phyloP scores from a whole-genome alignment of 2,329 filamentous ascomycete species.

The Pseudocercospora cruenta region DNA sequence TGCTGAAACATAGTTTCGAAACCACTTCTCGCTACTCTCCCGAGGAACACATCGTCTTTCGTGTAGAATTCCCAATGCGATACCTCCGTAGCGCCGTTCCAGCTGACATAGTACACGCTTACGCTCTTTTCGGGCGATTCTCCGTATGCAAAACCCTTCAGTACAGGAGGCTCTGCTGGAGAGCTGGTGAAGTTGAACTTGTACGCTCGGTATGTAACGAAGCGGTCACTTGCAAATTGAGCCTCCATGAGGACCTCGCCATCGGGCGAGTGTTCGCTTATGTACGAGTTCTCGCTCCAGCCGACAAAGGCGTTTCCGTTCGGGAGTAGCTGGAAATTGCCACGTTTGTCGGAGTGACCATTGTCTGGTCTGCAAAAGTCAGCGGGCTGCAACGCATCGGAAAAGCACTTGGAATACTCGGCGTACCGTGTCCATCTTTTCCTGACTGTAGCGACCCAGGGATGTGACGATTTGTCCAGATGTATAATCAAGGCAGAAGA shows the following conservation, averaged over 20 bases:
- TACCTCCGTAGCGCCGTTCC: conserved; percentile 46
- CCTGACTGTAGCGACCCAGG: conserved; percentile 7
- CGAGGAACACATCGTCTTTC: conserved; percentile 16
- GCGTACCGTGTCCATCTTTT: conserved; percentile 27
- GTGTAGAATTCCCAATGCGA: conserved; percentile 38
- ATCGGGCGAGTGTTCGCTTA: conserved; percentile 14
- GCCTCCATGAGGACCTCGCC: conserved; percentile 34
- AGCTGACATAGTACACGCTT: conserved; percentile 35
- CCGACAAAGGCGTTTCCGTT: conserved; percentile 37
- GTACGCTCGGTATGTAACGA: conserved; percentile 46
- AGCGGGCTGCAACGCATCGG: no score
- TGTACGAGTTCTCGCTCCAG: conserved; percentile 22
- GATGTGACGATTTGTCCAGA: background rate
- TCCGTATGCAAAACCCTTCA: conserved; percentile 39
- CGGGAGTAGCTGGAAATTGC: conserved; percentile 41
- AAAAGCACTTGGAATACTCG: no score
- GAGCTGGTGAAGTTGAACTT: conserved; percentile 42
- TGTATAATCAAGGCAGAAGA: conserved; percentile 17
- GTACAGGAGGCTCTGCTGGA: conserved; percentile 30
- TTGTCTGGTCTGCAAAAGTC: conserved; percentile 37
- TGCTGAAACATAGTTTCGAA: conserved; percentile 23
- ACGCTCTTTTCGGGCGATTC: conserved; percentile 28
- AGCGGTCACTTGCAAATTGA: conserved; percentile 37
- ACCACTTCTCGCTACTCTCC: conserved; percentile 7
- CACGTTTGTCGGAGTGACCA: conserved; percentile 35